Conservation (phyloP, 768 basidiomycete genomes). For the Suillus placidus region DNA sequence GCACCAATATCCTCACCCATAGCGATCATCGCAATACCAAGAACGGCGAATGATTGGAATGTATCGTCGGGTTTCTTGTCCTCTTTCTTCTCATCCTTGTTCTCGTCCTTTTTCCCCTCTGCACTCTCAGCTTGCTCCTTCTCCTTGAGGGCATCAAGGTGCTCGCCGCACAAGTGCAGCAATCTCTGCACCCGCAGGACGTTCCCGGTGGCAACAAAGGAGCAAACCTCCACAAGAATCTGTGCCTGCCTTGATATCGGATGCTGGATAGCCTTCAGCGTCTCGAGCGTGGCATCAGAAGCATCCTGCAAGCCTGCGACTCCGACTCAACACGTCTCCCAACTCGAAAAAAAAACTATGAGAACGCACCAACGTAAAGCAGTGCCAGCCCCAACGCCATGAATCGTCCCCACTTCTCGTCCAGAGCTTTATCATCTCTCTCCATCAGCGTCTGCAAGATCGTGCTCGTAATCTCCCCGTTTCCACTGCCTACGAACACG, state of each 20-base stretch:
- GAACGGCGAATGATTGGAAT: conserved; percentile 89
- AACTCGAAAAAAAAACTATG: neutral
- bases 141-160: conserved; percentile 57
- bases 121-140: conserved; percentile 38
- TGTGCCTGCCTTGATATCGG: conserved; percentile 89
- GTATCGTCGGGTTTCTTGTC: conserved; percentile 56
- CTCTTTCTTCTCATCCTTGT: conserved; percentile 56
- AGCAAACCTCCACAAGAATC: conserved; percentile 90
- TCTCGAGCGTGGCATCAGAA: conserved; percentile 92
- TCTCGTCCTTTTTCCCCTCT: conserved; percentile 33
- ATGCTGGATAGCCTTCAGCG: conserved; percentile 91
- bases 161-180: conserved; percentile 93
- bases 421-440: conserved; percentile 68
- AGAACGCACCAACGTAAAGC: conserved; percentile 78
- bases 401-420: conserved; percentile 94
- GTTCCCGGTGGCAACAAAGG: conserved; percentile 94
- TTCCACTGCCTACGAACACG: conserved; percentile 92
- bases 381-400: conserved; percentile 88
- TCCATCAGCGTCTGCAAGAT: conserved; percentile 95
- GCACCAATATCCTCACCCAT: conserved; percentile 98
- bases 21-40: conserved; percentile 82
- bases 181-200: conserved; percentile 91
- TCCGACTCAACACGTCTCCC: conserved; percentile 14
- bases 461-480: conserved; percentile 87
- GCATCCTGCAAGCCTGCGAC: conserved; percentile 83